phyloP scores from a whole-genome alignment of 164 flowering plant genomes.

The Buxus sempervirens region DNA sequence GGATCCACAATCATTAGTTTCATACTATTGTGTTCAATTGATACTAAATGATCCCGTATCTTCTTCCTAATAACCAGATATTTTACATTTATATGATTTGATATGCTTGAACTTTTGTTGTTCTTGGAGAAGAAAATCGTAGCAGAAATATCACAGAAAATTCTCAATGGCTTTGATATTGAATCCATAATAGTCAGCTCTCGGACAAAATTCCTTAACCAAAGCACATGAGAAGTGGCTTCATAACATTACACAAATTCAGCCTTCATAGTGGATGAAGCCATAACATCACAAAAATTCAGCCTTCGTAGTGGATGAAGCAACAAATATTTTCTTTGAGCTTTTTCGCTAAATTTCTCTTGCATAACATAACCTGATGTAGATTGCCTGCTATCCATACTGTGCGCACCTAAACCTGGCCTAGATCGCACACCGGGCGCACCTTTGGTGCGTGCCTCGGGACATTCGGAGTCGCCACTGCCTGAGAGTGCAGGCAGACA shows the following conservation, averaged over 20 bases:
- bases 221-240: background rate
- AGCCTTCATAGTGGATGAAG: constrained; percentile 4
- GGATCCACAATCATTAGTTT: constrained; percentile 15
- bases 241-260: constrained; percentile 10
- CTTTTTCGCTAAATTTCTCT: background rate
- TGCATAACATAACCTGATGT: constrained; percentile 7
- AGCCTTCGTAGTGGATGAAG: no score
- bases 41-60: constrained; percentile 5
- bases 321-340: background rate
- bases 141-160: constrained; percentile 13
- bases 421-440: no score
- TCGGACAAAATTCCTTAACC: background rate
- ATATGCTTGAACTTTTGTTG: constrained; percentile 10
- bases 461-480: no score
- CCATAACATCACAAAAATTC: no score
- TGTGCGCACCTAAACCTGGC: no score
- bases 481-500: no score
- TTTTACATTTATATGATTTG: constrained; percentile 6
- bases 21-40: constrained; percentile 9
- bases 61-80: constrained; percentile 9
- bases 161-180: constrained; percentile 10
- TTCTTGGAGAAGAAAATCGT: constrained; percentile 14
- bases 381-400: background rate
- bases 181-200: background rate
- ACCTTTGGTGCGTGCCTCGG: no score